Evolutionary conservation across 31 red algal species (phyloP).

Genomic region (Porphyra umbilicalis): DNA sequence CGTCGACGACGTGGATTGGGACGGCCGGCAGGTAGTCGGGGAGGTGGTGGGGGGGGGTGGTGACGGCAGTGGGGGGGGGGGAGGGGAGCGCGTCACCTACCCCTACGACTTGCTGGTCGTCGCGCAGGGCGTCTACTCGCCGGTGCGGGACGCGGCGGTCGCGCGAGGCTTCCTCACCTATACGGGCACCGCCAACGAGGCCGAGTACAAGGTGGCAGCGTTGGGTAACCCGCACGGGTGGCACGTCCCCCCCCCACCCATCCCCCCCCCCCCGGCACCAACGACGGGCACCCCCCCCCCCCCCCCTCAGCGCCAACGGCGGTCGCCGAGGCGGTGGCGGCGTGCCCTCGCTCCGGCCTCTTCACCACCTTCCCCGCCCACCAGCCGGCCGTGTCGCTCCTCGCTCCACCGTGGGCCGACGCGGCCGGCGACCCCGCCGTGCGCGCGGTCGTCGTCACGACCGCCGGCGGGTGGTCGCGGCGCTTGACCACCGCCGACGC

Average conservation of each 20-base stretch:
- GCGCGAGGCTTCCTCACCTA: not conserved
- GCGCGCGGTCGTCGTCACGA: not conserved
- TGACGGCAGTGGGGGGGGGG: too few species aligned
- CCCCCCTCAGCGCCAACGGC: not conserved
- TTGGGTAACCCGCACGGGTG: not conserved
- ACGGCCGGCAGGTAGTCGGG: not conserved
- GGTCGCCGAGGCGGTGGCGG: not conserved
- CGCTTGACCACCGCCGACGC: not conserved
- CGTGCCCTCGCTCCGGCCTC: not conserved
- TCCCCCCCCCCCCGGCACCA: not conserved
- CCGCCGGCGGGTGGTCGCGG: not conserved
- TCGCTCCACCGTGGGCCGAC: not conserved
- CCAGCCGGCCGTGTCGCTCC: not conserved
- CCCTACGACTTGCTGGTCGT: not conserved
- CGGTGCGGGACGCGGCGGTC: not conserved
- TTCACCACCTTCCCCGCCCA: not conserved
- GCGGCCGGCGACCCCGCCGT: not conserved
- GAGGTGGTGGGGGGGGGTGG: not conserved
- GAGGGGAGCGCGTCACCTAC: not conserved
- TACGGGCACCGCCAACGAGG: not conserved
- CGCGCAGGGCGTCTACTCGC: not conserved
- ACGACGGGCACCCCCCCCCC: too few species aligned
- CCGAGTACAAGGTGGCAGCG: not conserved
- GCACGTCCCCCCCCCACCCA: not conserved
- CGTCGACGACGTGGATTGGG: not conserved